Percentiles rank a stretch among this genome's conserved stretches.
These are phyloP conservation scores for Agaricus subrufescens DNA, from an alignment of 768 basidiomycete genomes.

Conservation along the genomic window DNA sequence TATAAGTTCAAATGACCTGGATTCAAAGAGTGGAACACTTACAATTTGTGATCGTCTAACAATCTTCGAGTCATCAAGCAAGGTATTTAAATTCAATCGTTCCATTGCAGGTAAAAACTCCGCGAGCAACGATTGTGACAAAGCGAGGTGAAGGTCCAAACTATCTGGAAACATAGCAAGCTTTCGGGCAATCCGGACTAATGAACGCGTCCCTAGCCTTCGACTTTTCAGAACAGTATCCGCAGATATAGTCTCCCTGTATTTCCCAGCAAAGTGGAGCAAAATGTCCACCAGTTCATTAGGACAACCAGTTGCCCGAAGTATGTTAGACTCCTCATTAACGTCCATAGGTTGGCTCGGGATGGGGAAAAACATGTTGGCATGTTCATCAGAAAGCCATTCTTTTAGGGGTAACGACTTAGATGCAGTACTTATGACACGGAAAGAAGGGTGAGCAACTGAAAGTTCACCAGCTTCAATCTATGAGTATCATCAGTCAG, in stretches of 20 bases:
- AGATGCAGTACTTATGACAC: conserved; percentile 57
- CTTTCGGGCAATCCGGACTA: conserved; percentile 49
- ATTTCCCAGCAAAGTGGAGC: conserved; percentile 52
- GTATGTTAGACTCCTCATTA: conserved; percentile 44
- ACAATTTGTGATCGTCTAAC: conserved; percentile 37
- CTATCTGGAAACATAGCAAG: conserved; percentile 41
- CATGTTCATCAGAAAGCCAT: conserved; percentile 63
- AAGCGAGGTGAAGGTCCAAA: conserved; percentile 41
- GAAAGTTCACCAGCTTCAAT: conserved; percentile 36
- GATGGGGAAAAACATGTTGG: conserved; percentile 67
- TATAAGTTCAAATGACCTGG: conserved; percentile 2
- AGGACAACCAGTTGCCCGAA: conserved; percentile 48
- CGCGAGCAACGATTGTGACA: conserved; percentile 45
- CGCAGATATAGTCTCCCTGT: conserved; percentile 47
- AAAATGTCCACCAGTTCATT: conserved; percentile 31
- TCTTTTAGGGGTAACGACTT: conserved; percentile 63
- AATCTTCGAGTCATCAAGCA: conserved; percentile 49
- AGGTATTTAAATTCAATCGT: conserved; percentile 43
- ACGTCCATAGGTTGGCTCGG: conserved; percentile 55
- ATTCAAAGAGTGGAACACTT: conserved; percentile 12
- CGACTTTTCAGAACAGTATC: conserved; percentile 58
- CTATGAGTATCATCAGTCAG: conserved; percentile 11
- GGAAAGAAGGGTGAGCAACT: conserved; percentile 52
- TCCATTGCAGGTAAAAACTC: conserved; percentile 62
- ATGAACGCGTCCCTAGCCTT: conserved; percentile 56